phyloP scores from a whole-genome alignment of 2,329 filamentous ascomycete species.

The Ceratocystis cubensis region DNA sequence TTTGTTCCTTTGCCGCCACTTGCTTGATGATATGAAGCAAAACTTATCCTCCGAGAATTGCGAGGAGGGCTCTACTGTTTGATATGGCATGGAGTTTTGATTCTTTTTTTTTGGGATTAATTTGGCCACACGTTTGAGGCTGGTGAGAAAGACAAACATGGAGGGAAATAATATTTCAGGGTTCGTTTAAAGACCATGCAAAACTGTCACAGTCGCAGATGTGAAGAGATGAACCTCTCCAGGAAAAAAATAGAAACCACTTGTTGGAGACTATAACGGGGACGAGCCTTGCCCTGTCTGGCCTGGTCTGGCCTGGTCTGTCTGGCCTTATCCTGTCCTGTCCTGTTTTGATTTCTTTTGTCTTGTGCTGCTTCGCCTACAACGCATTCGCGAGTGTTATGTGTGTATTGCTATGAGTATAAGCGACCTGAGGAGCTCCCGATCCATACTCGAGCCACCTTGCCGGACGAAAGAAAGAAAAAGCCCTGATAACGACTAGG shows the following conservation, averaged over 20 bases:
- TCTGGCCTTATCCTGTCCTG: too few relatives aligned
- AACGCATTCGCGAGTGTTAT: too few relatives aligned
- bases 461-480: not conserved
- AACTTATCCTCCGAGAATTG: not conserved
- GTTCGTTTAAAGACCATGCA: not conserved
- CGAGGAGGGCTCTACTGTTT: not conserved
- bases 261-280: not conserved
- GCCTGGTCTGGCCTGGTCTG: too few relatives aligned
- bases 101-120: not conserved
- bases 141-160: not conserved
- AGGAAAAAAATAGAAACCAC: not conserved
- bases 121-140: not conserved
- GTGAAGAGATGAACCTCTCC: not conserved
- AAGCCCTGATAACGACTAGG: too few relatives aligned
- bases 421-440: too few relatives aligned
- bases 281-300: too few relatives aligned
- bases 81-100: not conserved
- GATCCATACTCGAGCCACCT: too few relatives aligned
- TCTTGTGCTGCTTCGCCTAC: too few relatives aligned
- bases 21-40: not conserved
- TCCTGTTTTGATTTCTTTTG: too few relatives aligned
- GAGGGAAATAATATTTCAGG: not conserved
- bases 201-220: constrained; percentile 10
- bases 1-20: not conserved
- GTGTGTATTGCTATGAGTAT: too few relatives aligned